Evolutionary conservation across 2,329 filamentous ascomycete genomes (phyloP), one percentile per base, ranked within the genome.

Genomic region (Beauveria brongniartii): DNA sequence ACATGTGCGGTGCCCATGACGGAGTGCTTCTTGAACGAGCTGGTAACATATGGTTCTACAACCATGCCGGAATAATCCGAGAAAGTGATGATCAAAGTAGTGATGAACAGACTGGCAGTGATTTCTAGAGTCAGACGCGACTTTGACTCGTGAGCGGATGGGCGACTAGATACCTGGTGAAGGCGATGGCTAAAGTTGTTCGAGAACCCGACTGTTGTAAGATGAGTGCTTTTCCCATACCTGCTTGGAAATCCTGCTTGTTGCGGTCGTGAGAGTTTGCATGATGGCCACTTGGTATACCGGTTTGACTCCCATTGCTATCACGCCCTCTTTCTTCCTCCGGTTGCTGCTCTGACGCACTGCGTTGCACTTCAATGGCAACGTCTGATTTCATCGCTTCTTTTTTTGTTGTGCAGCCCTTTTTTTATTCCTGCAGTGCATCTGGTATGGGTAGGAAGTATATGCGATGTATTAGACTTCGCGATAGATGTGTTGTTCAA

Each of bases 1-100:
- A 83, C 78, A 47, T 76, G 73, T 37, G 79, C 75, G 3, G 80
- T 76, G 2, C 77, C 75, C 26, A 81, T 70, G 5, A 81, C 71
- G 5, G 80, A 81, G 65, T 83, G 81, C 16, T 73, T 69, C 41
- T 74, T 68, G 61, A 81, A 83, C 14, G 65, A 65, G 44, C 70
- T 72, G 0, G 72, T 72, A 3, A 71, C 71, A 55, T 71, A 73
- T 0, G 71, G 67, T 52, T 70, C 68, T 62, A 72, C 72, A 5
- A 67, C 65, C 10, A 67, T 71, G 22, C 69, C 68, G 0, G 72
- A 67, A 59, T 73, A 73, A 22, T 68, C 69, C 37, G 67, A 66
- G 24, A 73, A 73, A 0, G 67, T 66, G 37, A 65, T 65, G 37
- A 72, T 67, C 18, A 74, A 70, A 0, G 69, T 73, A 0, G 69